Conservation (phyloP, 768 basidiomycete species). For the Russula compacta region DNA sequence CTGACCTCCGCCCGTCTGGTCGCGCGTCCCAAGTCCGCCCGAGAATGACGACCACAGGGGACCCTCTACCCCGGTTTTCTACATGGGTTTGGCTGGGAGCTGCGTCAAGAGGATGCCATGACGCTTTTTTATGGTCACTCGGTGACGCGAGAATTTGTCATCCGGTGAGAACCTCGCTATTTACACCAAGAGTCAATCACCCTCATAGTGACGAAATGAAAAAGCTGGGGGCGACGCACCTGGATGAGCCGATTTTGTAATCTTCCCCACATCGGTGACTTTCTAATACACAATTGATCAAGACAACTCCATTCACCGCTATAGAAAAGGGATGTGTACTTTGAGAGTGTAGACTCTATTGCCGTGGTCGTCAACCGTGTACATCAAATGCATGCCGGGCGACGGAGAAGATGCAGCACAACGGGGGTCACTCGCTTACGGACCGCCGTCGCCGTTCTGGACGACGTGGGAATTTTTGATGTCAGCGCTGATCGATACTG, state of each 20-base stretch:
- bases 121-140: conserved; percentile 94
- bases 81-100: conserved; percentile 82
- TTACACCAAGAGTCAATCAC: not conserved
- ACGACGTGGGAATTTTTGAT: not conserved
- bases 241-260: conserved; percentile 95
- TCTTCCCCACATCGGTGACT: conserved; percentile 65
- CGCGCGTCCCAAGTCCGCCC: not conserved
- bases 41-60: not conserved
- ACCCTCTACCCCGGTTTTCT: conserved; percentile 16
- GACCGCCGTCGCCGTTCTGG: not conserved
- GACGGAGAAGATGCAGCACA: not conserved
- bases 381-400: conserved; percentile 91
- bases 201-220: not conserved
- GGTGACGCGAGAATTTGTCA: conserved; percentile 97
- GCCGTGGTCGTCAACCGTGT: conserved; percentile 66
- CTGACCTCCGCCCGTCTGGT: not conserved
- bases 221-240: conserved; percentile 40
- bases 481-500: not conserved
- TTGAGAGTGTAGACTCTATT: conserved; percentile 90
- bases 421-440: not conserved
- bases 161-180: conserved; percentile 96
- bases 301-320: not conserved
- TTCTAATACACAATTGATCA: conserved; percentile 47
- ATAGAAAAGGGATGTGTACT: conserved; percentile 34
- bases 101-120: conserved; percentile 85